Evolutionary conservation across 495 filamentous ascomycete genomes (phyloP), one percentile per base, ranked within the genome.

Genomic region (Trichoderma orchidacearum): DNA sequence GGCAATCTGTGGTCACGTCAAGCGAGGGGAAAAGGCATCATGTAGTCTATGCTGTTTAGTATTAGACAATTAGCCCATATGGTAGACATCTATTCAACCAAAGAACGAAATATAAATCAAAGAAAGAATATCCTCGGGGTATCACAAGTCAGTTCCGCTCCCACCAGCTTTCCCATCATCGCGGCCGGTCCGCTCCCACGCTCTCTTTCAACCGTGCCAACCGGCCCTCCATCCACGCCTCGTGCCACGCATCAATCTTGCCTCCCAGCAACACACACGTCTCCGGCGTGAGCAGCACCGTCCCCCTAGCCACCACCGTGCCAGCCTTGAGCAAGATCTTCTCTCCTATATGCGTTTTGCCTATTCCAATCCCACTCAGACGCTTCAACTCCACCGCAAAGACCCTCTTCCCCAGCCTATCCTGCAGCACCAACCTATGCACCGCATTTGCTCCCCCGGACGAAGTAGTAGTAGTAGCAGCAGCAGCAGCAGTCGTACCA

Each of bases 351-450:
- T 73, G 69, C 69, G 90, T 77, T 59, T 72, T 82, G 0, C 78
- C 77, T 28, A 88, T 60, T 0, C 75, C 79, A 7, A 98, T 60
- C 2, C 80, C 82, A 38, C 82, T 77, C 21, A 96, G 72, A 3
- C 70, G 62, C 60, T 72, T 75, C 61, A 95, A 63, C 71, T 97
- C 93, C 54, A 96, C 67, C 2, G 75, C 93, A 57, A 82, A 86
- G 4, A 85, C 77, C 57, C 78, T 79, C 15, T 74, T 79, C 0
- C 91, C 92, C 12, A 69, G 72, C 25, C 80, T 77, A 73, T 98
- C 93, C 64, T 97, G 88, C 51, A 98, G 60, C 5, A 91, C 74
- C 45, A 97, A 63, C 53, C 88, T 87, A 70, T 92, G 89, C 35
- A 89, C 85, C 0, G 87, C 84, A 62, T 63, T 71, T 56, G 65